phyloP scores from a whole-genome alignment of 768 basidiomycete genomes.

The Inosperma sp. region DNA sequence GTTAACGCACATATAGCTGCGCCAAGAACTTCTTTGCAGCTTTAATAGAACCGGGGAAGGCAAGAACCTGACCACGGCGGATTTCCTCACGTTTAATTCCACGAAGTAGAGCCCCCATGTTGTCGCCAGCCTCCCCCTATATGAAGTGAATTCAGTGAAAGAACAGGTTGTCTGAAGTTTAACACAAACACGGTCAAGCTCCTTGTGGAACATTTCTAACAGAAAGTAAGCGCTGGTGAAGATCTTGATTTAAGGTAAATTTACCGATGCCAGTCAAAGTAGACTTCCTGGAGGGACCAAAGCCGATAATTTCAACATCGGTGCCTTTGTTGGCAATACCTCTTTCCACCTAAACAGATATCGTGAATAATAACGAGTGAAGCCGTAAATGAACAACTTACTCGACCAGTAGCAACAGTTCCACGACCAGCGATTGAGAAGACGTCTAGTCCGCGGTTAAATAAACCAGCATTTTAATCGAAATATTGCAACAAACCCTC shows the following conservation, averaged over 20 bases:
- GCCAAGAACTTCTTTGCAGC: conserved; percentile 93
- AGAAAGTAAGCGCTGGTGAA: neutral
- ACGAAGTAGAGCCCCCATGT: conserved; percentile 96
- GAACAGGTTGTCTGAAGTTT: neutral
- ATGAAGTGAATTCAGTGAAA: conserved; percentile 1
- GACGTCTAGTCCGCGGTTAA: conserved; percentile 53
- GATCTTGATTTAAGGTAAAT: conserved; percentile 18
- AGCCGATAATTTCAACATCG: conserved; percentile 91
- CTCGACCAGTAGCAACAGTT: conserved; percentile 94
- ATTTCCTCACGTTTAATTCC: conserved; percentile 97
- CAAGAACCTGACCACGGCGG: conserved; percentile 87
- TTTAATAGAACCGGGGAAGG: conserved; percentile 86
- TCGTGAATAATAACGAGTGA: neutral
- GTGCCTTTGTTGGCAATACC: conserved; percentile 86
- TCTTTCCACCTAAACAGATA: conserved; percentile 69
- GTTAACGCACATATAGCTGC: conserved; percentile 69
- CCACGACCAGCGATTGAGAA: conserved; percentile 99
- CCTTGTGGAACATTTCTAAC: conserved; percentile 99
- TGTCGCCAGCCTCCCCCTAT: conserved; percentile 95
- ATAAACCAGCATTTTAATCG: neutral
- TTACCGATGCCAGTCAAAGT: conserved; percentile 90
- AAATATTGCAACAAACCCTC: conserved; percentile 52
- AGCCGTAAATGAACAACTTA: conserved; percentile 33
- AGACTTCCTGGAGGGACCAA: conserved; percentile 79
- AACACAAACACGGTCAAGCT: conserved; percentile 79